These are phyloP conservation scores for Backusella liffmaniae DNA, from an alignment of 192 early-diverging fungal species.

Conservation along the genomic window DNA sequence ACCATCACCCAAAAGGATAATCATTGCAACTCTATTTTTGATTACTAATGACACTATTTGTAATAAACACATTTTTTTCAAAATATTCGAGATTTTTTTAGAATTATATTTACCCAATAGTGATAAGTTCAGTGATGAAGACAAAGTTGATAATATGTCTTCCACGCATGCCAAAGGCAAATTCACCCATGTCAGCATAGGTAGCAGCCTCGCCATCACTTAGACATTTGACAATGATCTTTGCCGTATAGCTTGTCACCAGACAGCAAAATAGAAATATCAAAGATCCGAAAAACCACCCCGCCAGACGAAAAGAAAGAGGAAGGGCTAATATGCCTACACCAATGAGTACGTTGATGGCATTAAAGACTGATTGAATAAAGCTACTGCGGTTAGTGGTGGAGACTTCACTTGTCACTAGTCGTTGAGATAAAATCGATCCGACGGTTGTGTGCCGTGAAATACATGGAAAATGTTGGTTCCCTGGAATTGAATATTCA, in stretches of 20 bases:
- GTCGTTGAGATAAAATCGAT: slow-evolving; percentile 10
- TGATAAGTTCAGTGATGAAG: slow-evolving; percentile 34
- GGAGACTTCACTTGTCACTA: background rate
- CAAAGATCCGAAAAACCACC: slow-evolving; percentile 56
- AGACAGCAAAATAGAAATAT: slow-evolving; percentile 43
- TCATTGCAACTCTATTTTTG: slow-evolving; percentile 35
- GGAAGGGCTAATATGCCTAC: slow-evolving; percentile 68
- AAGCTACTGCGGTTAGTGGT: slow-evolving; percentile 25
- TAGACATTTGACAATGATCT: slow-evolving; percentile 51
- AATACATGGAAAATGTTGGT: slow-evolving; percentile 3
- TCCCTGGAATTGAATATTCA: background rate
- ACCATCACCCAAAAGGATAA: slow-evolving; percentile 36
- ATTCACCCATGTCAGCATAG: slow-evolving; percentile 43
- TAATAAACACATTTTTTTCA: background rate
- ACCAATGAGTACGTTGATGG: slow-evolving; percentile 59
- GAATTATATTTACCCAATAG: slow-evolving; percentile 16
- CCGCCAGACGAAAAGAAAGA: slow-evolving; percentile 50
- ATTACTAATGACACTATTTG: background rate
- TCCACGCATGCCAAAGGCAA: slow-evolving; percentile 30
- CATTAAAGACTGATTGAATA: slow-evolving; percentile 51
- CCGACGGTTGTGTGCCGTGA: slow-evolving; percentile 24
- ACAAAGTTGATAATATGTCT: slow-evolving; percentile 19
- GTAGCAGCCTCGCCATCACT: slow-evolving; percentile 26
- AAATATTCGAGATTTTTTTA: background rate
- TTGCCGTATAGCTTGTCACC: slow-evolving; percentile 53